Evolutionary conservation across 169 alveolate genomes (phyloP), one percentile per base, ranked within the genome.

Genomic region (Cryptosporidium andersoni): DNA sequence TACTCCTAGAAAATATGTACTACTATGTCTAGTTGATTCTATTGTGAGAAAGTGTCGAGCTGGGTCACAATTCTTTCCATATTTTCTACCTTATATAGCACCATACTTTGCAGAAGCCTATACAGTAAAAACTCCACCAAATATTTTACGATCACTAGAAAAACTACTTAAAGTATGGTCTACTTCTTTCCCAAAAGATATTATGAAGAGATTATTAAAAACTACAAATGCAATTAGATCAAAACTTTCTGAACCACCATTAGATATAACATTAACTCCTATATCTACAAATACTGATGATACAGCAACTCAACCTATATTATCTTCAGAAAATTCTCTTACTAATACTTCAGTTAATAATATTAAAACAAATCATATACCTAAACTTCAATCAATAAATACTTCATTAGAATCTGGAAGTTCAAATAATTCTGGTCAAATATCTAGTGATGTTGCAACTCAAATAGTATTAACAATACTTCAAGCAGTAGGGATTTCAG

Each of bases 71-170:
- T 74, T 74, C 45, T 74, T 74, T 55, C 85, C 85, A 25, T 74
- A 74, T 42, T 74, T 74, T 74, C 60, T 74, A 63, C 85, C 85
- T 14, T 74, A 74, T 37, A 74, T 74, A 36, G 85, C 85, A 45
- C 85, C 85, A 74, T 74, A 74, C 47, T 74, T 74, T 58, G 85
- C 85, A 16, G 85, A 74, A n/a, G 85, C 85, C 47, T 74, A 74
- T 55, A 74, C 85, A 40, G 42, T 51, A 9, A 74, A 74, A 47
- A 74, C 85, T 8, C 45, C 85, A 2, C 56, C 85, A 58, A 66
- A 74, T 14, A 74, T 74, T 12, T 47, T 74, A 9, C 85, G 85
- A 45, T 74, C 85, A 14, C 48, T 74, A 7, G 85, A 74, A 74
- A 74, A 74, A 11, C 85, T 74, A 8, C 49, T 74, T 5, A 74